Evolutionary conservation across 2,329 filamentous ascomycete genomes (phyloP), one percentile per base, ranked within the genome.

Genomic region (Calonectria fujianensis): DNA sequence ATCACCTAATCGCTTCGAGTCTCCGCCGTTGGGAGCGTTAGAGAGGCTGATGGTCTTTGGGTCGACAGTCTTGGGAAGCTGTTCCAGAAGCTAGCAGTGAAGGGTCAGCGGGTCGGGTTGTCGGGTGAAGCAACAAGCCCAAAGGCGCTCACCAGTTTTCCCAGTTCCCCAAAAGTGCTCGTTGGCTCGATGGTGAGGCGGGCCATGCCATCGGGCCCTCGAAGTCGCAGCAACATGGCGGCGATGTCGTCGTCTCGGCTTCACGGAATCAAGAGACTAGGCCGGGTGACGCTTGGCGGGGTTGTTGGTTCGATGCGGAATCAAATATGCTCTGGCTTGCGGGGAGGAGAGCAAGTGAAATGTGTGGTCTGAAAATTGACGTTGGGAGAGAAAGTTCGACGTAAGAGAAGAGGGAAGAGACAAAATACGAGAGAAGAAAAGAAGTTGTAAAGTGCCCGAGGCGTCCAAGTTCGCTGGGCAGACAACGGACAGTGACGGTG

Each of bases 191-290:
- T 91, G 67, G 90, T 94, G 81, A 98, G 89, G 80, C 97, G 94
- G 85, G 96, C 93, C 89, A 97, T 97, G 87, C 97, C 97, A 87
- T 98, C 96, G 77, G 95, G 95, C 84, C 96, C 96, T 82, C 96
- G 93, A 80, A 98, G 94, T 85, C 96, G 92, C 72, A 98, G 89
- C 82, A 98, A 90, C 92, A 98, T 98, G 77, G 83, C 87, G 83
- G 59, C 72, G 72, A 65, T 57, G 59, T 66, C 69, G 35, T 63
- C 37, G n/a, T 41, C 54, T 73, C 9, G 52, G 68, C 27, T 16
- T 32, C n/a, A 61, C 39, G 74, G 63, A 66, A 65, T 54, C 29
- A 16, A 37, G 54, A 37, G 24, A 50, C 24, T 18, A 57, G 32
- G 54, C 37, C 29, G 50, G 65, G 32, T 10, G 68, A 39, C 52